A percentile compares a stretch with the other conserved stretches of the same genome.
phyloP scores from a whole-genome alignment of 106 monocot species.

The Dendrobium chrysotoxum region DNA sequence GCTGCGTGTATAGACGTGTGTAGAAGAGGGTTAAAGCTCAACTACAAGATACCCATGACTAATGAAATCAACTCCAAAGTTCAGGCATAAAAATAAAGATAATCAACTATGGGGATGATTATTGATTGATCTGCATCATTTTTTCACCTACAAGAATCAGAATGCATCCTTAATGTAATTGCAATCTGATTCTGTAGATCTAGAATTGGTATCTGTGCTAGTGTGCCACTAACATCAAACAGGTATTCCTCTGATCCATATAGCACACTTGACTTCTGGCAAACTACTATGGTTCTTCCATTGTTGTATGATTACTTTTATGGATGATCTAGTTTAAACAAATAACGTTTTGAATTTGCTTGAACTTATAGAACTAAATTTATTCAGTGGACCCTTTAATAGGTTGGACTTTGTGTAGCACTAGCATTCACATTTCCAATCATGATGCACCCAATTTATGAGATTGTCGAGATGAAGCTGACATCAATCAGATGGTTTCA shows the following conservation, averaged over 20 bases:
- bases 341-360: background rate
- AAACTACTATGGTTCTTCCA: background rate
- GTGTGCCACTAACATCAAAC: background rate
- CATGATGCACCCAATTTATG: constrained; percentile 98
- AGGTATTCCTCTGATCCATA: background rate
- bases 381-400: background rate
- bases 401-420: constrained; percentile 88
- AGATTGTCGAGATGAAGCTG: constrained; percentile 65
- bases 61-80: no score
- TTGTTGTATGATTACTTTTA: background rate
- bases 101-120: background rate
- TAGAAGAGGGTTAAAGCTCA: no score
- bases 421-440: constrained; percentile 89
- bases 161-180: background rate
- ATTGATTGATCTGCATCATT: background rate
- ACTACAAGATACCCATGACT: no score
- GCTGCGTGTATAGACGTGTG: no score
- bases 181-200: background rate
- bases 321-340: background rate
- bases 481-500: constrained; percentile 40
- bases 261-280: background rate
- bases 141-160: background rate
- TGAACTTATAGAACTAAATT: background rate
- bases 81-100: no score
- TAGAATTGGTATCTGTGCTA: background rate